Conservation (phyloP, 257 asterid species). For the Solanum ossicruentum region DNA sequence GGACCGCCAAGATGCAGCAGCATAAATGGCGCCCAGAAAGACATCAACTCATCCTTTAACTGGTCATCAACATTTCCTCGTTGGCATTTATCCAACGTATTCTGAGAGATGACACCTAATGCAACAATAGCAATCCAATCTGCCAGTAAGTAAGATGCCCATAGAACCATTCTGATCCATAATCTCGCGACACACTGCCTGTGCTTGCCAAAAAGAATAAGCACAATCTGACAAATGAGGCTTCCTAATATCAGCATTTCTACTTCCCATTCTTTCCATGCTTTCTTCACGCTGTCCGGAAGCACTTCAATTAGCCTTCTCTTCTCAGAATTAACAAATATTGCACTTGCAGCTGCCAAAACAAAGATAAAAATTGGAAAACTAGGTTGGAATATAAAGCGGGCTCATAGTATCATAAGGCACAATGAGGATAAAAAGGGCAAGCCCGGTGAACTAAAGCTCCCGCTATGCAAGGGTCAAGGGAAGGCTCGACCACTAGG, state of each 20-base stretch:
- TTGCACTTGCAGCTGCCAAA: conserved; percentile 14
- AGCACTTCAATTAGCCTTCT: conserved; percentile 15
- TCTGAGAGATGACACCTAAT: conserved; percentile 32
- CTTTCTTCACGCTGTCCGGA: conserved; percentile 2
- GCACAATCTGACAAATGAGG: conserved; percentile 24
- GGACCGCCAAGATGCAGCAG: conserved; percentile 50
- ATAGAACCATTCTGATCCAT: conserved; percentile 26
- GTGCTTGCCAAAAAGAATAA: conserved; percentile 20
- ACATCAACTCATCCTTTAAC: conserved; percentile 3
- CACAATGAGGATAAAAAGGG: too few relatives aligned
- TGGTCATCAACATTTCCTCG: not conserved
- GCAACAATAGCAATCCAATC: conserved; percentile 32
- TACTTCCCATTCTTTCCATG: conserved; percentile 27
- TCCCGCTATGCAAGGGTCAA: too few relatives aligned
- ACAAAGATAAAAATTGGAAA: not conserved
- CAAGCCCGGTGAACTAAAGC: too few relatives aligned
- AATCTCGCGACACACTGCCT: conserved; percentile 24
- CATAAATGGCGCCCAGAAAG: conserved; percentile 50
- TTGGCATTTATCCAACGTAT: conserved; percentile 13
- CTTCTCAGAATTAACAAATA: conserved; percentile 11
- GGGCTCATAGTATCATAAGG: not conserved
- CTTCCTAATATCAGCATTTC: conserved; percentile 19
- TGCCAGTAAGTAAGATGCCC: conserved; percentile 39
- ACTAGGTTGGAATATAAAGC: not conserved
- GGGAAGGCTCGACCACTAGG: too few relatives aligned